These are phyloP conservation scores for Aeminium ludgeri DNA, from an alignment of 495 filamentous ascomycete species.

Conservation along the genomic window DNA sequence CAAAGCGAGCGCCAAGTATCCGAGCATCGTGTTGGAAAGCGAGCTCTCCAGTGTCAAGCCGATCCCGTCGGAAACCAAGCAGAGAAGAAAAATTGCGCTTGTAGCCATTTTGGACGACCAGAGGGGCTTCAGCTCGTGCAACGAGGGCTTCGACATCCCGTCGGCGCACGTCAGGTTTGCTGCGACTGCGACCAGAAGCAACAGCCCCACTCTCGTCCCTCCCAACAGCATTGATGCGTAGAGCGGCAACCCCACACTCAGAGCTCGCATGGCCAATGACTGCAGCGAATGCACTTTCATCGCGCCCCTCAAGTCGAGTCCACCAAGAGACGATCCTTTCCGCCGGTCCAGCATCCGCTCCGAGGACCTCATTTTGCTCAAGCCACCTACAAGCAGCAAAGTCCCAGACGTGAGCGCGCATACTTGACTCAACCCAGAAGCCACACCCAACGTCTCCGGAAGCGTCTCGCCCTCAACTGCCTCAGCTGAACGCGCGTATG, in stretches of 20 bases:
- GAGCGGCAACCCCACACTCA: slow-evolving; percentile 35
- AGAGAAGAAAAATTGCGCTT: slow-evolving; percentile 10
- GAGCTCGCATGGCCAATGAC: slow-evolving; percentile 8
- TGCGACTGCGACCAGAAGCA: slow-evolving; percentile 31
- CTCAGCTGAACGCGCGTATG: neutral
- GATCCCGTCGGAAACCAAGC: slow-evolving; percentile 12
- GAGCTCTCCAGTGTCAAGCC: slow-evolving; percentile 8
- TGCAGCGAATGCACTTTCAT: neutral
- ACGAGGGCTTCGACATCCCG: slow-evolving; percentile 7
- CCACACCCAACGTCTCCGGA: slow-evolving; percentile 9
- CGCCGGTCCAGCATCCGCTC: slow-evolving; percentile 21
- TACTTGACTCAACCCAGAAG: slow-evolving; percentile 17
- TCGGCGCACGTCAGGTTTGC: slow-evolving; percentile 23
- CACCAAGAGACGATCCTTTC: slow-evolving; percentile 12
- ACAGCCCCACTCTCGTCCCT: slow-evolving; percentile 34
- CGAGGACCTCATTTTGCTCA: slow-evolving; percentile 20
- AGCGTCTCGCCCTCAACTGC: neutral
- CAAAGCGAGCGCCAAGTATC: slow-evolving; percentile 31
- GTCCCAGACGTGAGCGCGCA: slow-evolving; percentile 27
- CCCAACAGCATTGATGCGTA: slow-evolving; percentile 41
- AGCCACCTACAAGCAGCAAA: slow-evolving; percentile 26
- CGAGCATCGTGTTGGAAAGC: slow-evolving; percentile 19
- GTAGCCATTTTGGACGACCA: slow-evolving; percentile 21
- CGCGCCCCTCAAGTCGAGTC: neutral
- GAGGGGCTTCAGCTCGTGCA: slow-evolving; percentile 19